Evolutionary conservation across 345 rosid genomes (phyloP), one percentile per base, ranked within the genome.

Genomic region (Litchi chinensis): DNA sequence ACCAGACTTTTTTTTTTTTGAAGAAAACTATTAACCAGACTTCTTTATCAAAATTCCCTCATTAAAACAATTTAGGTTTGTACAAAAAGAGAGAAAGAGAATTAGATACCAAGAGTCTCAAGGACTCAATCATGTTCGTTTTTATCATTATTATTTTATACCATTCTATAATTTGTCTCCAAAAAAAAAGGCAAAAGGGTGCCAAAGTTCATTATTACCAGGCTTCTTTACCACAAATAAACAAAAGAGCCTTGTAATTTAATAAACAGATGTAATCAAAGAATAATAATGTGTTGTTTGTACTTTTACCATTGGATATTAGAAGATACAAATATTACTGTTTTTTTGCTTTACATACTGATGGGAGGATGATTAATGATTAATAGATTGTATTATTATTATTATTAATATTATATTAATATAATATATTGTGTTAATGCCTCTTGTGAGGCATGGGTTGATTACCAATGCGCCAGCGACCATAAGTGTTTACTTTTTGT

Each of bases 101-200:
- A 68, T 48, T 60, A 73, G 83, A 69, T 76, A 75, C 79, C 74
- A 63, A 82, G 81, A 78, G 76, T 78, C 78, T 67, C 73, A 28
- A 70, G 67, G 50, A 22, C 76, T 60, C 48, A 75, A 72, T 52
- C 80, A 79, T 65, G 11, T 16, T 54, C 5, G 56, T 3, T 32
- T 50, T 19, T 32, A 22, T 19, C 21, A 5, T 18, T 57, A 18
- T 57, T 8, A 56, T 60, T 66, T 66, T 67, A n/a, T 71, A 37
- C 65, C 68, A 57, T 11, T 1, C 63, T 40, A 21, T 37, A 52
- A 16, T 50, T 70, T 22, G 1, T 76, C 64, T 15, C 6, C 48
- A 10, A 65, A 50, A 70, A 70, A 64, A 26, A 10, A 28, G 8
- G 39, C 50, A 26, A 52, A 18, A 28, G 4, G 22, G 37, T 41